Conservation (phyloP, 208 protist species). For the Acanthamoeba culbertsoni region DNA sequence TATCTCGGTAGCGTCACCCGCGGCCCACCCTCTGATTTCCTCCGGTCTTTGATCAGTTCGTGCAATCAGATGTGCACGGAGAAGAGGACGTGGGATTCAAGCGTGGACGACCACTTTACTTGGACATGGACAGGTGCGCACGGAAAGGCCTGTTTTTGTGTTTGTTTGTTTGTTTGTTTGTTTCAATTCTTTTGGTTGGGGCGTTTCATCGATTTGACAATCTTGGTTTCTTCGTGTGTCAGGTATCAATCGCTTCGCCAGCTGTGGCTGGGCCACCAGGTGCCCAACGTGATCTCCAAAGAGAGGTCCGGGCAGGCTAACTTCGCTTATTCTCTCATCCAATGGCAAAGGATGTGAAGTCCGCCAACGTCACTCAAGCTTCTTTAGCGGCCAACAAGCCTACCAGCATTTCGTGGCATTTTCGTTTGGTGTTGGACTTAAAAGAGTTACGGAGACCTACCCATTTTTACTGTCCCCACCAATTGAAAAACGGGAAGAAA, state of each 20-base stretch:
- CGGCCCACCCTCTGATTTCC: background rate
- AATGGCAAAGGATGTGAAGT: background rate
- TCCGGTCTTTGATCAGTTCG: too few relatives aligned
- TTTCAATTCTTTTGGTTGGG: background rate
- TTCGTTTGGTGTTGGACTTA: too few relatives aligned
- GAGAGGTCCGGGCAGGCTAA: background rate
- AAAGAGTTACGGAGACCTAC: too few relatives aligned
- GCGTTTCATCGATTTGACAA: too few relatives aligned
- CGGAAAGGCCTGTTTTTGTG: too few relatives aligned
- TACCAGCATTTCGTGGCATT: too few relatives aligned
- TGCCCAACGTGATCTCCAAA: constrained; percentile 21
- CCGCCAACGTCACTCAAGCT: too few relatives aligned
- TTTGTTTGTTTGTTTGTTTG: background rate
- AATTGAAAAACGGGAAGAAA: too few relatives aligned
- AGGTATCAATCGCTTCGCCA: background rate
- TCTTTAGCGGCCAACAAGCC: too few relatives aligned
- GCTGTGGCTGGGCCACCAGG: constrained; percentile 4
- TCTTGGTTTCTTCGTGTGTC: too few relatives aligned
- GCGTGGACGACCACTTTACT: constrained; percentile 2
- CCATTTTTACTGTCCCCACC: too few relatives aligned
- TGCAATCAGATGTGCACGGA: constrained; percentile 2
- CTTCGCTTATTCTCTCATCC: background rate
- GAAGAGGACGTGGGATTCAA: constrained; percentile 46
- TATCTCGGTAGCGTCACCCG: background rate
- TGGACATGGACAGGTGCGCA: background rate